Conservation (phyloP, 2,329 filamentous ascomycete species). For the Emmonsiellopsis sp. region DNA sequence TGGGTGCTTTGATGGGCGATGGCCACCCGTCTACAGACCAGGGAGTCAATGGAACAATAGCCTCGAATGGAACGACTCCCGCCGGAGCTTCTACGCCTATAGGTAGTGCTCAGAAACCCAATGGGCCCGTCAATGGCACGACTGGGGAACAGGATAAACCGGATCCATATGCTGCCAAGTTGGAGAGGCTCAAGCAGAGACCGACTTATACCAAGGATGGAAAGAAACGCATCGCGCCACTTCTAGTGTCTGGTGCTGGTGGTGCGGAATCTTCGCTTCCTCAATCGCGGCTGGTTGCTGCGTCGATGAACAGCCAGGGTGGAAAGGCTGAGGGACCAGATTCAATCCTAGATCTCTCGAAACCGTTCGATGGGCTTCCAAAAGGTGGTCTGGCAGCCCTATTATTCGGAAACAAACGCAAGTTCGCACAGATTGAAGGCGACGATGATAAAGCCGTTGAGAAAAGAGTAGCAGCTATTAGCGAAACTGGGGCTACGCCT, state of each 20-base stretch:
- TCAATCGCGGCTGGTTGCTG: conserved; percentile 76
- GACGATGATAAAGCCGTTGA: conserved; percentile 60
- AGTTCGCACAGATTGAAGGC: conserved; percentile 60
- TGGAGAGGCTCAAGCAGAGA: conserved; percentile 71
- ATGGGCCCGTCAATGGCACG: conserved; percentile 22
- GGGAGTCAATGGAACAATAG: conserved; percentile 37
- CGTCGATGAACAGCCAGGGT: conserved; percentile 52
- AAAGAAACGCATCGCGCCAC: conserved; percentile 86
- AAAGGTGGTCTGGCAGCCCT: conserved; percentile 79
- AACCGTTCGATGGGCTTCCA: conserved; percentile 86
- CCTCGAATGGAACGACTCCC: conserved; percentile 36
- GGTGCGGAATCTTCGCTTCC: conserved; percentile 80
- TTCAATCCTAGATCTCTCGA: conserved; percentile 78
- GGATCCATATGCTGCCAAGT: conserved; percentile 49
- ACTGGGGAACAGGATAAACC: conserved; percentile 12
- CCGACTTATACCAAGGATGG: conserved; percentile 95
- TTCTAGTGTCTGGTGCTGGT: conserved; percentile 83
- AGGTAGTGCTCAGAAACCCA: conserved; percentile 23
- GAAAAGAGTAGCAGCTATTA: conserved; percentile 50
- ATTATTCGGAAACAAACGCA: conserved; percentile 87
- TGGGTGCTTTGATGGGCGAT: conserved; percentile 98
- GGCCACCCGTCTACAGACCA: conserved; percentile 47
- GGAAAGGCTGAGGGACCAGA: conserved; percentile 64
- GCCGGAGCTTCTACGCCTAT: conserved; percentile 23
- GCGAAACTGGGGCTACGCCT: conserved; percentile 58